Conservation (phyloP, 2,329 filamentous ascomycete species). For the Fusarium sp. region DNA sequence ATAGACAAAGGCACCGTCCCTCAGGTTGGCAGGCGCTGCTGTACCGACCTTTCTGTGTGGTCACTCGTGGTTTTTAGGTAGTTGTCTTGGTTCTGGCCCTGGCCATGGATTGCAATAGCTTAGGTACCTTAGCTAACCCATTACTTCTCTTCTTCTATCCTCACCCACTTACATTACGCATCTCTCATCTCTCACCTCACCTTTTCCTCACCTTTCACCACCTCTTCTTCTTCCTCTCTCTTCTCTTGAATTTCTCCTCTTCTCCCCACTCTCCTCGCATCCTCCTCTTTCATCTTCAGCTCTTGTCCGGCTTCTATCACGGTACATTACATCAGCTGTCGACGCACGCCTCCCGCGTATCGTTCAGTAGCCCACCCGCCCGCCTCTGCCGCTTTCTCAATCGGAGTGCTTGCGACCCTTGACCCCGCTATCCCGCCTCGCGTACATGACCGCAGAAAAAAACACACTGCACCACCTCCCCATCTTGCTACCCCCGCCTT, state of each 20-base stretch:
- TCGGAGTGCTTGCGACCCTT: slow-evolving; percentile 48
- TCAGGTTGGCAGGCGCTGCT: slow-evolving; percentile 24
- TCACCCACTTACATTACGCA: slow-evolving; percentile 47
- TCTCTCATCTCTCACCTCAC: slow-evolving; percentile 44
- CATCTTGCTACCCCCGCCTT: slow-evolving; percentile 40
- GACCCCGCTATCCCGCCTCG: slow-evolving; percentile 53
- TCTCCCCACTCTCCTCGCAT: slow-evolving; percentile 47
- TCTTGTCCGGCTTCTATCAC: slow-evolving; percentile 38
- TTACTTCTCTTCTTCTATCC: slow-evolving; percentile 37
- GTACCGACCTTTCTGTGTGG: slow-evolving; percentile 23
- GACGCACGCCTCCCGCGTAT: slow-evolving; percentile 41
- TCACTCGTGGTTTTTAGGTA: slow-evolving; percentile 26
- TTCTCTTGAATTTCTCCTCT: slow-evolving; percentile 39
- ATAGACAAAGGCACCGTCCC: slow-evolving; percentile 18
- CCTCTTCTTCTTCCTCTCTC: slow-evolving; percentile 43
- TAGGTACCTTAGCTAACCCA: slow-evolving; percentile 19
- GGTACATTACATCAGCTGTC: slow-evolving; percentile 31
- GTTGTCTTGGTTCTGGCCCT: slow-evolving; percentile 35
- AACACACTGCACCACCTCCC: slow-evolving; percentile 43
- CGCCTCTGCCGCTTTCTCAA: slow-evolving; percentile 40
- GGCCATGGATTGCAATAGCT: slow-evolving; percentile 5
- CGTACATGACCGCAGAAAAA: slow-evolving; percentile 50
- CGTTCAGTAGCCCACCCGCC: slow-evolving; percentile 38
- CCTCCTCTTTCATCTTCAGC: slow-evolving; percentile 41
- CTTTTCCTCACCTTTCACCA: slow-evolving; percentile 50